Base-by-base conservation (phyloP, 2,329 filamentous ascomycete genomes). In the Xylaria multiplex region DNA sequence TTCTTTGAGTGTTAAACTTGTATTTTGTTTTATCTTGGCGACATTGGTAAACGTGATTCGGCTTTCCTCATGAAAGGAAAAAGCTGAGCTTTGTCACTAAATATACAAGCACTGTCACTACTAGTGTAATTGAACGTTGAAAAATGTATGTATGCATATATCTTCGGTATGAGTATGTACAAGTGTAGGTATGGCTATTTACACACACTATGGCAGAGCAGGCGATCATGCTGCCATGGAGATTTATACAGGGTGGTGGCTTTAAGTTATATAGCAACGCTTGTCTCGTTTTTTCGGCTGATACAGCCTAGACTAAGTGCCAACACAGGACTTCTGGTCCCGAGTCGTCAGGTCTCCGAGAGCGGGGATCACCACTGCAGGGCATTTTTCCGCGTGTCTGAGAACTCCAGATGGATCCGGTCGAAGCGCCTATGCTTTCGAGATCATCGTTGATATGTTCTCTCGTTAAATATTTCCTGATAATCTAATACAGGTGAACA, bases 401-500 rank as follows among this genome's bases (percentile, higher is more conserved):
- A 7, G 49, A 35, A 11, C 35, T 13, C 6, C 37, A 19, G 16
- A 40, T 53, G 11, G 6, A 37, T 22, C 7, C 19, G 3, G 19
- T 35, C 24, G 14, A 35, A 32, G 14, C 48, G 14, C 48, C n/a
- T n/a, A n/a, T 32, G 14, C 7, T 19, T 4, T 14, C 16, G 30
- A 27, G 16, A 11, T 14, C 14, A 52, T 52, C 9, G 16, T 30
- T 35, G 16, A 19, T 7, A 35, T 4, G 16, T 16, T 27, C 52
- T 27, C 52, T 16, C 4, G 19, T 42, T 8, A 35, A 32, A 43
- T 27, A 24, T n/a, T 6, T n/a, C 3, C 24, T 7, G 11, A 7
- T 19, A 11, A 24, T 22, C 30, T 56, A 63, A n/a, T 63, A 56
- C 16, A 56, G 7, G 57, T 61, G 65, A 9, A 67, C 46, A 13